Base-by-base conservation (phyloP, 1,284 basidiomycete genomes). In the Coriolopsis trogii region DNA sequence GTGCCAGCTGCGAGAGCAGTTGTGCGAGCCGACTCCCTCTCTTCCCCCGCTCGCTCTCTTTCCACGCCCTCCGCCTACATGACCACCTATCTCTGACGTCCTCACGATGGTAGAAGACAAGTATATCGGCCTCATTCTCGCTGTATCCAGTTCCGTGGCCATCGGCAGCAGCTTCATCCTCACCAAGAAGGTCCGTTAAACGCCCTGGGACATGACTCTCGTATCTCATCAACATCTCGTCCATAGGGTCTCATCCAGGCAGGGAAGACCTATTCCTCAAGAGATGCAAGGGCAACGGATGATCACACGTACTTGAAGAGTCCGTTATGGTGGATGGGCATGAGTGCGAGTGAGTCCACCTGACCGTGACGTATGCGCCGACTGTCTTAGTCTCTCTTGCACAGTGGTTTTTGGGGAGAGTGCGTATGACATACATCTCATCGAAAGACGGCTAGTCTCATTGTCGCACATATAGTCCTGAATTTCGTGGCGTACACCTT, bases 401-500 rank as follows among this genome's bases (percentile, higher is more conserved):
- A 3, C 63, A 95, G 94, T 97, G 82, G 78, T 95, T 30, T 68
- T 95, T 29, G 95, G 95, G 49, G 95, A 97, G 87, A 72, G 93
- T 95, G 62, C 62, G 73, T 58, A 24, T 45, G 26, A 16, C 13
- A 25, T 31, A 25, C n/a, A 9, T 23, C 25, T 25, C 23, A 20
- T n/a, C 18, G 16, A 16, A 13, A 18, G 3, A 15, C 44, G 31
- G 13, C 21, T 25, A 15, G 6, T 16, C 18, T 24, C 30, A 21
- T 30, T 20, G 15, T 16, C 10, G 13, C 18, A 25, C 12, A 34
- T 37, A 10, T 64, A 97, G 95, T 97, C 50, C 95, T 94, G 61
- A 99, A 99, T 76, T 99, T 99, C 73, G 94, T 96, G 6, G 97
- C 96, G 6, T 99, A 99, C 70, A 93, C 94, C 0, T 99, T 98